phyloP scores from a whole-genome alignment of 495 filamentous ascomycete species.

The Friedmanniomyces endolithicus region DNA sequence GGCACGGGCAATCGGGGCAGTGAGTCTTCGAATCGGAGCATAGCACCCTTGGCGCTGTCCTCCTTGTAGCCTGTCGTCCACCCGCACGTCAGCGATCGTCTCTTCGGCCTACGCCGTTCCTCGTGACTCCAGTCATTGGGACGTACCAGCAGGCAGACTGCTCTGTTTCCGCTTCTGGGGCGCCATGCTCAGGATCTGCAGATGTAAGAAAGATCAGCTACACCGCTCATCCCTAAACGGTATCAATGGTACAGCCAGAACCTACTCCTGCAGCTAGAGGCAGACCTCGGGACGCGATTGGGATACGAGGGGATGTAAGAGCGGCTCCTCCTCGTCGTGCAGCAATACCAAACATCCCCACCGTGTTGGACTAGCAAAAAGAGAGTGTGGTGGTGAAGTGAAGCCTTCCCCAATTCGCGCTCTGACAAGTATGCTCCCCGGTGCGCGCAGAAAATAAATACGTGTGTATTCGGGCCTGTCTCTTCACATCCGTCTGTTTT shows the following conservation, averaged over 20 bases:
- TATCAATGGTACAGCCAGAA: background rate
- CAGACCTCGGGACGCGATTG: slow-evolving; percentile 1
- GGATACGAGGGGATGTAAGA: background rate
- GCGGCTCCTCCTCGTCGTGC: background rate
- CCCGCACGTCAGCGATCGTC: background rate
- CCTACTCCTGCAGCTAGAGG: slow-evolving; percentile 6
- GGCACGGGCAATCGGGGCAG: slow-evolving; percentile 85
- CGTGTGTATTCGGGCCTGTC: too few relatives aligned
- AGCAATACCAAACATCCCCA: slow-evolving; percentile 12
- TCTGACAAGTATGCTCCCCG: too few relatives aligned
- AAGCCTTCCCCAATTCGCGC: background rate
- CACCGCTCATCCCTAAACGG: background rate
- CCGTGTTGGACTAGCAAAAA: background rate
- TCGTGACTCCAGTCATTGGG: background rate
- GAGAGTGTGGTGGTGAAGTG: background rate
- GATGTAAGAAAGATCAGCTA: background rate
- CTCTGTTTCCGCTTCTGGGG: slow-evolving; percentile 19
- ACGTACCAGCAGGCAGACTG: slow-evolving; percentile 14
- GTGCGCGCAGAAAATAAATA: too few relatives aligned
- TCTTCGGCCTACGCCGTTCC: background rate
- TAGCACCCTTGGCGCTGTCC: slow-evolving; percentile 77
- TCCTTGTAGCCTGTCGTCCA: slow-evolving; percentile 65
- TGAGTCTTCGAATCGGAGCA: slow-evolving; percentile 94
- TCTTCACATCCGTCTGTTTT: background rate
- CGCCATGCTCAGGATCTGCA: slow-evolving; percentile 12